Percentiles rank a stretch among this genome's conserved stretches.
phyloP scores from a whole-genome alignment of 2,329 filamentous ascomycete species.

The Ascochyta viciae-villosae region DNA sequence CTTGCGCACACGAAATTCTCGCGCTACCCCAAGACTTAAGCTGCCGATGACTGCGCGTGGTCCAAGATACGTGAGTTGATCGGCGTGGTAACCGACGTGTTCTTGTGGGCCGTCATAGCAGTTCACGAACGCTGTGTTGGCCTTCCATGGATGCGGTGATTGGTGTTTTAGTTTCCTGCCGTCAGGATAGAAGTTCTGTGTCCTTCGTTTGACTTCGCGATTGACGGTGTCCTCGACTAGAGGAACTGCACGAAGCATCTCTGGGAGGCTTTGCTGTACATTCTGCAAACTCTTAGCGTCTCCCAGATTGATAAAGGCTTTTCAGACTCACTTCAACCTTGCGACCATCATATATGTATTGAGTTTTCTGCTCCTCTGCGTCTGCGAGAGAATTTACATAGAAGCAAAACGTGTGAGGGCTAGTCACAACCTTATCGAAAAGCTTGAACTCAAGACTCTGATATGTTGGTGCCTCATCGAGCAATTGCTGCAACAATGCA shows the following conservation, averaged over 20 bases:
- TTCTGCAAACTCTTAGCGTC: conserved; percentile 53
- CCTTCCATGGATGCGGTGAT: conserved; percentile 74
- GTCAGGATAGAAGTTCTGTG: conserved; percentile 69
- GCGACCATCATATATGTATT: conserved; percentile 87
- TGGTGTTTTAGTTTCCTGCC: conserved; percentile 80
- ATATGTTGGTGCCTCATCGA: conserved; percentile 76
- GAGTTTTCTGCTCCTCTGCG: conserved; percentile 71
- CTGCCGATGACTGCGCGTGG: conserved; percentile 89
- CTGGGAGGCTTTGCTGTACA: conserved; percentile 76
- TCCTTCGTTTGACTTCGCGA: conserved; percentile 73
- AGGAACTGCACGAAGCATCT: conserved; percentile 72
- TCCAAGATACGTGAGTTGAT: conserved; percentile 91
- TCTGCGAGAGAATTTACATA: conserved; percentile 81
- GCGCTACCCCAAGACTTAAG: conserved; percentile 86
- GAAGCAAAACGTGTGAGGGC: conserved; percentile 83
- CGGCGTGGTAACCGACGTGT: conserved; percentile 89
- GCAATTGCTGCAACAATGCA: conserved; percentile 74
- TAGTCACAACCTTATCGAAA: conserved; percentile 85
- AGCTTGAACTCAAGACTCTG: conserved; percentile 78
- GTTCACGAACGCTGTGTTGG: conserved; percentile 94
- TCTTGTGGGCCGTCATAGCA: conserved; percentile 85
- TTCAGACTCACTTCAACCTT: conserved; percentile 63
- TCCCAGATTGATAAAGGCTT: too few species aligned
- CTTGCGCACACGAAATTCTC: conserved; percentile 87
- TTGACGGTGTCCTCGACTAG: conserved; percentile 81